Evolutionary conservation across 2,329 filamentous ascomycete species (phyloP).

Genomic region (Sclerotinia trifoliorum): DNA sequence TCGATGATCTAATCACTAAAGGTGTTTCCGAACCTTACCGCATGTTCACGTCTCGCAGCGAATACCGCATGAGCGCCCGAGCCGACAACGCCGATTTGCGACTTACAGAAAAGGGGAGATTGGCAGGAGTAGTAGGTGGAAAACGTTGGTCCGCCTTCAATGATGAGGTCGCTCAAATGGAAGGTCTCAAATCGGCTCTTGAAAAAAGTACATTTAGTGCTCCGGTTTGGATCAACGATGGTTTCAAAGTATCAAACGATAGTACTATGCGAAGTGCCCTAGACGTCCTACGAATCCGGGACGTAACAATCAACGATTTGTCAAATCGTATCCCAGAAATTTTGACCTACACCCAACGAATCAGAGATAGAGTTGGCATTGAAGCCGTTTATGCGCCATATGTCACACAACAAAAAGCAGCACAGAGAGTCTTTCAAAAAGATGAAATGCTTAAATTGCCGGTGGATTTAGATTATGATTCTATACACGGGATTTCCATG

Average conservation of each 20-base stretch:
- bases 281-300: slow-evolving; percentile 72
- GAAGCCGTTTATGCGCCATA: slow-evolving; percentile 88
- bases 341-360: slow-evolving; percentile 52
- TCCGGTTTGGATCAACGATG: slow-evolving; percentile 65
- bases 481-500: slow-evolving; percentile 70
- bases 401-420: slow-evolving; percentile 67
- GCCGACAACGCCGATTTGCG: slow-evolving; percentile 92
- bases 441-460: slow-evolving; percentile 78
- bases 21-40: slow-evolving; percentile 95
- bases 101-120: slow-evolving; percentile 74
- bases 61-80: slow-evolving; percentile 89
- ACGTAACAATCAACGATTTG: slow-evolving; percentile 58
- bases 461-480: slow-evolving; percentile 70
- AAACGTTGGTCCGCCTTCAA: slow-evolving; percentile 70
- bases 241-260: slow-evolving; percentile 68
- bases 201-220: slow-evolving; percentile 56
- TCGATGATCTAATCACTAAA: slow-evolving; percentile 95
- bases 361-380: slow-evolving; percentile 71
- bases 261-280: slow-evolving; percentile 68
- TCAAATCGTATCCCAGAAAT: slow-evolving; percentile 57
- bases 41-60: slow-evolving; percentile 96
- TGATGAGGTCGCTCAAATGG: slow-evolving; percentile 65
- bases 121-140: slow-evolving; percentile 76
- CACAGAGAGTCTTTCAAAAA: slow-evolving; percentile 65
- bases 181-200: slow-evolving; percentile 62